Evolutionary conservation across 441 rosid genomes (phyloP).

Genomic region (Gossypium gossypioides): DNA sequence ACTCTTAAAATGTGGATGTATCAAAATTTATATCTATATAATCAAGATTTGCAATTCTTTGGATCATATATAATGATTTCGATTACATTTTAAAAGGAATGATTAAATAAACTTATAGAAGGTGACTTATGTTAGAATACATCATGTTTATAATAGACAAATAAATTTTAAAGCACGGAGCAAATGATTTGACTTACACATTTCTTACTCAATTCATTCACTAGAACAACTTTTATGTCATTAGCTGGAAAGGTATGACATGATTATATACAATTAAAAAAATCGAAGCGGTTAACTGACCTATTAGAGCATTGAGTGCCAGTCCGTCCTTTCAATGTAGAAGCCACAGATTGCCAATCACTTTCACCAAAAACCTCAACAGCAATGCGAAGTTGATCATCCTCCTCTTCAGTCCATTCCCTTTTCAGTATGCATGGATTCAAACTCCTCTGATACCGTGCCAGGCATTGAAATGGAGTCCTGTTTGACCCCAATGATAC

Average conservation of each 20-base stretch:
- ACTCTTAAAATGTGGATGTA: not conserved
- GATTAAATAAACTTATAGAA: not conserved
- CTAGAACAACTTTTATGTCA: not conserved
- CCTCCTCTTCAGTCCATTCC: conserved; percentile 83
- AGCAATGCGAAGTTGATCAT: conserved; percentile 61
- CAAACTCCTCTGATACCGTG: conserved; percentile 74
- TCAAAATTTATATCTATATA: not conserved
- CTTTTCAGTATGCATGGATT: conserved; percentile 53
- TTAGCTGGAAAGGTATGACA: not conserved
- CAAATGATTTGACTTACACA: not conserved
- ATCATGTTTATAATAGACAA: not conserved
- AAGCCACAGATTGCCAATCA: conserved; percentile 77
- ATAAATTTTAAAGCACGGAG: not conserved
- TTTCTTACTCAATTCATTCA: not conserved
- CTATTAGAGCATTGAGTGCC: conserved; percentile 91
- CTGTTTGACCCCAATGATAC: conserved; percentile 58
- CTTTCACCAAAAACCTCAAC: conserved; percentile 61
- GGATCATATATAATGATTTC: not conserved
- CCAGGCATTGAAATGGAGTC: conserved; percentile 80
- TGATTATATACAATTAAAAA: not conserved
- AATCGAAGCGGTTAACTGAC: conserved; percentile 33
- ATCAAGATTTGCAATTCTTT: not conserved
- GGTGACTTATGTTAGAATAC: not conserved
- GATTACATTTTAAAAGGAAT: not conserved
- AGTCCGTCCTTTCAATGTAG: conserved; percentile 52